Base-by-base conservation (phyloP, 768 basidiomycete genomes). In the Hypholoma sublateritium region DNA sequence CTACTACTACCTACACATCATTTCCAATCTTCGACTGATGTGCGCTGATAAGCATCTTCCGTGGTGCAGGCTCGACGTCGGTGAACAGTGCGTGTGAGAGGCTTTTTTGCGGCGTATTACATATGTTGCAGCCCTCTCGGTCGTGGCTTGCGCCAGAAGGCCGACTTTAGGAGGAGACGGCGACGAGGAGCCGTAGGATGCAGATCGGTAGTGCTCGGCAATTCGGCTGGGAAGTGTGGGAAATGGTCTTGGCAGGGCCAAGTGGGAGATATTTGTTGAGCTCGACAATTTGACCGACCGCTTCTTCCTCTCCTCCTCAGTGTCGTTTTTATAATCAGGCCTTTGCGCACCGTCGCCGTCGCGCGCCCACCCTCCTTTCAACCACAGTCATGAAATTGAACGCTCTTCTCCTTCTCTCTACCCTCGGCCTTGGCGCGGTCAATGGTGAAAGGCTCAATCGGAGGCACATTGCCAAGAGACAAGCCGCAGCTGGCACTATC, bases 381-480 rank as follows among this genome's bases (percentile, higher is more conserved):
- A 50, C 53, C 28, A 63, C 60, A 57, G 64, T 65, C 60, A 84
- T 85, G 82, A 80, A 75, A 67, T 63, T 80, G 59, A 69, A 70
- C 60, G 60, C 73, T 60, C 61, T 82, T 43, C 65, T 75, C 68
- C 65, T 78, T 70, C 70, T 85, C 70, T 79, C 82, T 39, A 67
- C 74, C 35, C 60, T 80, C 54, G 61, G 70, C 48, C 59, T 81
- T 61, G 62, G 68, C 45, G 63, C 65, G 28, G 72, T 68, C 56
- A 67, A 74, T 61, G 81, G 78, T 36, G 66, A 72, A 50, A 67
- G 66, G 14, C 55, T 69, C 24, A 67, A 70, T 53, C 69, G 69
- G 37, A 73, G 67, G 57, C 80, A 80, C 57, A 59, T 77, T 44
- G 75, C 77, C 69, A 81, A 72, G 68, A 77, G 70, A 42, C 78